A percentile compares a stretch with the other conserved stretches of the same genome.
Evolutionary conservation across 2,329 filamentous ascomycete species (phyloP).

Genomic region (Neofusicoccum sp.): DNA sequence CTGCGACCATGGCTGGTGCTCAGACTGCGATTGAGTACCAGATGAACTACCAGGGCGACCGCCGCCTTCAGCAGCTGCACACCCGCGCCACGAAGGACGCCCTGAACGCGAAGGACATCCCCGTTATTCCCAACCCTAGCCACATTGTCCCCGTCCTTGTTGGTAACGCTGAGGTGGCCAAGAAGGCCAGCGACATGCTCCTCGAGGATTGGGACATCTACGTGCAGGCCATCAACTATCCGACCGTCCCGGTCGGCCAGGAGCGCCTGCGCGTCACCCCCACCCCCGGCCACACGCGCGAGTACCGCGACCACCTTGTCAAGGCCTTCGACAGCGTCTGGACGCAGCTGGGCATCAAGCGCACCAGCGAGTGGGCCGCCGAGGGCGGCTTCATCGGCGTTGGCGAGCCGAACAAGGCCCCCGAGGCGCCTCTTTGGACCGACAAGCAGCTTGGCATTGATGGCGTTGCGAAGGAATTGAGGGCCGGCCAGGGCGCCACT

Average conservation of each 20-base stretch:
- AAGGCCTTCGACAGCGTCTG: constrained; percentile 83
- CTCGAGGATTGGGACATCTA: constrained; percentile 90
- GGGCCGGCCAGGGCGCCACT: constrained; percentile 42
- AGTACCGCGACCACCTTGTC: constrained; percentile 83
- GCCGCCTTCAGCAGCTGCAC: constrained; percentile 90
- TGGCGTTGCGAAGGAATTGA: constrained; percentile 52
- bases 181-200: constrained; percentile 87
- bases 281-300: constrained; percentile 84
- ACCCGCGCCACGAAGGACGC: constrained; percentile 91
- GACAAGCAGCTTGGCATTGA: constrained; percentile 80
- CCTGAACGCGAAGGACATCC: constrained; percentile 76
- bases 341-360: constrained; percentile 83
- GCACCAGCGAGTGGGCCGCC: constrained; percentile 86
- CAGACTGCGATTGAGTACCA: constrained; percentile 92
- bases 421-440: constrained; percentile 80
- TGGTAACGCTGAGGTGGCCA: constrained; percentile 89
- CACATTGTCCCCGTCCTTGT: constrained; percentile 95
- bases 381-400: constrained; percentile 95
- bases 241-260: constrained; percentile 96
- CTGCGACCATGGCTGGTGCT: constrained; percentile 94
- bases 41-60: constrained; percentile 78
- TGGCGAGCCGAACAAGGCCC: constrained; percentile 64
- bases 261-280: constrained; percentile 94
- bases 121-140: constrained; percentile 94
- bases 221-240: constrained; percentile 98